Conservation (phyloP, 2,329 filamentous ascomycete species). For the Stemphylium lycopersici region DNA sequence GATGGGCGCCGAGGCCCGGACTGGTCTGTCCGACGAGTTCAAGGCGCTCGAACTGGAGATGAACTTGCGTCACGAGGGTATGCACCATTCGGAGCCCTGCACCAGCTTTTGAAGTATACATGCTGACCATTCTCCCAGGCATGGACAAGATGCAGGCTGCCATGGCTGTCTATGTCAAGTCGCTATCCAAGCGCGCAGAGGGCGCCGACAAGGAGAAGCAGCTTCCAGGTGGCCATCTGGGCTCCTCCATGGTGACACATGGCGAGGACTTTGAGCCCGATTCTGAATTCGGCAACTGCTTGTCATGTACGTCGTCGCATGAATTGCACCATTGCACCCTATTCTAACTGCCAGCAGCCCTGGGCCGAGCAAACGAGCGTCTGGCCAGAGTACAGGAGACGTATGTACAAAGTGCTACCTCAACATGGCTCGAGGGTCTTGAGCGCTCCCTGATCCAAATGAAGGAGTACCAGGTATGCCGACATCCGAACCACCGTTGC, state of each 20-base stretch:
- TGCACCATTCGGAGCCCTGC: slow-evolving; percentile 15
- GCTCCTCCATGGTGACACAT: slow-evolving; percentile 83
- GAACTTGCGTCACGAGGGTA: slow-evolving; percentile 86
- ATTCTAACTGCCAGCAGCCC: slow-evolving; percentile 55
- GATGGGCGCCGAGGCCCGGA: slow-evolving; percentile 91
- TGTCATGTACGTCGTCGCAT: slow-evolving; percentile 65
- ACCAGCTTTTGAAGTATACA: neutral
- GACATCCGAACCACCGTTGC: neutral
- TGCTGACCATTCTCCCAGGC: slow-evolving; percentile 58
- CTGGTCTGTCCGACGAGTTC: slow-evolving; percentile 87
- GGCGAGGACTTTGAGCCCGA: slow-evolving; percentile 91
- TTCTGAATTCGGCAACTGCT: slow-evolving; percentile 87
- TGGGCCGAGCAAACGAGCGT: slow-evolving; percentile 87
- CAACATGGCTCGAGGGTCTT: slow-evolving; percentile 87
- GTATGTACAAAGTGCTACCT: slow-evolving; percentile 77
- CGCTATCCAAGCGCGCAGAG: slow-evolving; percentile 82
- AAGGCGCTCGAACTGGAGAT: slow-evolving; percentile 89
- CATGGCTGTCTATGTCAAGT: slow-evolving; percentile 86
- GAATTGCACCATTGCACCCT: neutral
- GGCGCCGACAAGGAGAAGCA: slow-evolving; percentile 88
- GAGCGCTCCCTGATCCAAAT: slow-evolving; percentile 90
- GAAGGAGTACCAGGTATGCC: slow-evolving; percentile 91
- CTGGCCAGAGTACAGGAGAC: slow-evolving; percentile 84
- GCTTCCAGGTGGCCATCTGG: slow-evolving; percentile 78
- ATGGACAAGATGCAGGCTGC: slow-evolving; percentile 89